Evolutionary conservation across 164 flowering plant species (phyloP), one percentile per base, ranked within the genome.

Genomic region (Taxillus chinensis): DNA sequence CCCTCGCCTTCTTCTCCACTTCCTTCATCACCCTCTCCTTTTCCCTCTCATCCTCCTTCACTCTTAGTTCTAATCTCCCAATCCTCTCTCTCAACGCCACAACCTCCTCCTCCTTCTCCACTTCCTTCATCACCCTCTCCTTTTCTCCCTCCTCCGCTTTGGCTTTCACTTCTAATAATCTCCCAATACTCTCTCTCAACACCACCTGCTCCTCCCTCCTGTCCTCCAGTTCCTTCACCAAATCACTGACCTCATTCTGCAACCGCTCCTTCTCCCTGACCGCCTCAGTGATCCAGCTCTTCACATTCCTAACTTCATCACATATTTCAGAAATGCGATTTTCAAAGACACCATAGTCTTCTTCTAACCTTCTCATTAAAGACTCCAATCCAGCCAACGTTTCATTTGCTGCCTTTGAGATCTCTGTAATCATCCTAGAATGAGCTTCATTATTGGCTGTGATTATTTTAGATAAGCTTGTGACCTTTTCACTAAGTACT

Each of bases 321-420:
- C 72, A 66, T 37, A 66, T 48, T 48, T 62, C 66, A 16, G 12
- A 45, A 38, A 81, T 61, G 41, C 73, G 38, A 9, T 68, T 63
- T 60, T 67, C 73, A 14, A 74, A 64, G 39, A 53, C 71, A 41
- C 50, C 62, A 48, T 46, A 66, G 27, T 73, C 76, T 40, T 77
- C 75, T 55, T 75, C 80, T 12, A 75, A 72, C 54, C 68, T 81
- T 62, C 55, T 48, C 40, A 62, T 39, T 42, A 73, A 60, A 3
- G 69, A 5, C 51, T 83, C 88, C 8, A 80, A n/a, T 49, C 67
- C 78, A 38, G 59, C 27, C 62, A 76, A 52, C 7, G 71, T 67
- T n/a, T 3, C 53, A 62, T 75, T 68, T 10, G 72, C 71, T 12
- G 62, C 69, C 62, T 77, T 80, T 2, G 83, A 65, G 45, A 85